phyloP scores from a whole-genome alignment of 2,329 filamentous ascomycete species.

The Bretziella fagacearum region DNA sequence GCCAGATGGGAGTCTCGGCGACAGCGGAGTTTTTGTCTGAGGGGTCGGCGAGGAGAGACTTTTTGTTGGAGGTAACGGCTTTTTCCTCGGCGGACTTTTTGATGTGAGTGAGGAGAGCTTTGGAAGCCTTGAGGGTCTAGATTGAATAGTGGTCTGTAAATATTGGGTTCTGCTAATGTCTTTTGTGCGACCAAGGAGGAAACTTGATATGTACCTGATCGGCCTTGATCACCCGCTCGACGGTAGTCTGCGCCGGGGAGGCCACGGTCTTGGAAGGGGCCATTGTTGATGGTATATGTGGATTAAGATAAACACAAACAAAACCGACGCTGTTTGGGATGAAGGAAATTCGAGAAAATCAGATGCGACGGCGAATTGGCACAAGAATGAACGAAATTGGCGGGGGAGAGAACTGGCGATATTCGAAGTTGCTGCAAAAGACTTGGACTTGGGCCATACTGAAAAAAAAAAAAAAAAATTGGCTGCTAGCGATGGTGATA shows the following conservation, averaged over 20 bases:
- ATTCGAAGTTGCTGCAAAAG: neutral
- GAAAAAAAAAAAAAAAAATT: constrained; percentile 10
- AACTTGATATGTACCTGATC: constrained; percentile 8
- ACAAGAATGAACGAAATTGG: constrained; percentile 2
- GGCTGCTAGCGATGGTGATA: constrained; percentile 10
- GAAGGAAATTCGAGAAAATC: neutral
- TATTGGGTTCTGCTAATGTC: too few species aligned
- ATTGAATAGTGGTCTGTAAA: too few species aligned
- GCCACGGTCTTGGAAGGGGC: constrained; percentile 9
- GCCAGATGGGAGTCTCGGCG: constrained; percentile 39
- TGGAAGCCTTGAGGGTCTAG: constrained; percentile 37
- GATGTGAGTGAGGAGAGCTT: constrained; percentile 44
- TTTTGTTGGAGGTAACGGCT: constrained; percentile 31
- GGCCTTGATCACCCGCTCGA: constrained; percentile 3
- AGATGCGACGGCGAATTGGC: neutral
- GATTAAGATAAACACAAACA: constrained; percentile 1
- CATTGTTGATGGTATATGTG: constrained; percentile 7
- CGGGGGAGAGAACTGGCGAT: neutral
- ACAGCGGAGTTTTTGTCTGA: constrained; percentile 21
- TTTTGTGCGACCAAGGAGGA: neutral
- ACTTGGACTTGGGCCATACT: neutral
- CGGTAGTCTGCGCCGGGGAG: constrained; percentile 8
- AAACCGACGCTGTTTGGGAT: neutral
- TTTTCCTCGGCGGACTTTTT: constrained; percentile 36
- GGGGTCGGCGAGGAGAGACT: constrained; percentile 36